phyloP scores from a whole-genome alignment of 2,329 filamentous ascomycete species.

The Fusarium begoniae region DNA sequence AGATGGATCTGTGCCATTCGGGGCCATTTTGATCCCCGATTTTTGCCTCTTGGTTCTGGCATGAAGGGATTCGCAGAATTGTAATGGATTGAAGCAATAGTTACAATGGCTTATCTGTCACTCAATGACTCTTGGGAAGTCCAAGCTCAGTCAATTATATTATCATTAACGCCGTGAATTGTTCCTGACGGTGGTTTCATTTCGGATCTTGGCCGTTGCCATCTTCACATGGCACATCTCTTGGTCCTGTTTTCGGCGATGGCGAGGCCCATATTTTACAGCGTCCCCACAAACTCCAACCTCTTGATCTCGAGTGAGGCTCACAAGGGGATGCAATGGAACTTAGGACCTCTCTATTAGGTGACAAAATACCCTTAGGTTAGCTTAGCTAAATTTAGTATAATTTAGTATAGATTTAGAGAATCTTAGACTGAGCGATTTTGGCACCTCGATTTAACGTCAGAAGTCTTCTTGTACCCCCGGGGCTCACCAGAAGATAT shows the following conservation, averaged over 20 bases:
- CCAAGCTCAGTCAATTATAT: not conserved
- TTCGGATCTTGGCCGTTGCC: constrained; percentile 14
- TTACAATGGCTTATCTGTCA: too few species aligned
- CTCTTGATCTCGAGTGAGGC: not conserved
- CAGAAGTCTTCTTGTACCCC: too few species aligned
- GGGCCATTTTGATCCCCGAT: not conserved
- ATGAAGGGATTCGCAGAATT: not conserved
- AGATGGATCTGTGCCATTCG: not conserved
- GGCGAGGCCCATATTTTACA: not conserved
- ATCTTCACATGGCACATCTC: not conserved
- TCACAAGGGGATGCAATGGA: not conserved
- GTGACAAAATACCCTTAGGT: too few species aligned
- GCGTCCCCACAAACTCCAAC: constrained; percentile 5
- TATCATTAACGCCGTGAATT: not conserved
- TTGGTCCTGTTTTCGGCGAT: not conserved
- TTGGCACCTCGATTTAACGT: too few species aligned
- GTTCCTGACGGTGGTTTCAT: not conserved
- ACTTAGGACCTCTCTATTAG: too few species aligned
- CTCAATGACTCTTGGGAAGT: not conserved
- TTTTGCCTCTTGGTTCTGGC: not conserved
- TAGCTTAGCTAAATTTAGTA: too few species aligned
- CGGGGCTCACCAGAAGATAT: not conserved
- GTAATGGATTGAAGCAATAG: too few species aligned
- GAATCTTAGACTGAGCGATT: too few species aligned
- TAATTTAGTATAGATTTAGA: too few species aligned